Base-by-base conservation (phyloP, 148 eudicot genomes). In the Silene latifolia region DNA sequence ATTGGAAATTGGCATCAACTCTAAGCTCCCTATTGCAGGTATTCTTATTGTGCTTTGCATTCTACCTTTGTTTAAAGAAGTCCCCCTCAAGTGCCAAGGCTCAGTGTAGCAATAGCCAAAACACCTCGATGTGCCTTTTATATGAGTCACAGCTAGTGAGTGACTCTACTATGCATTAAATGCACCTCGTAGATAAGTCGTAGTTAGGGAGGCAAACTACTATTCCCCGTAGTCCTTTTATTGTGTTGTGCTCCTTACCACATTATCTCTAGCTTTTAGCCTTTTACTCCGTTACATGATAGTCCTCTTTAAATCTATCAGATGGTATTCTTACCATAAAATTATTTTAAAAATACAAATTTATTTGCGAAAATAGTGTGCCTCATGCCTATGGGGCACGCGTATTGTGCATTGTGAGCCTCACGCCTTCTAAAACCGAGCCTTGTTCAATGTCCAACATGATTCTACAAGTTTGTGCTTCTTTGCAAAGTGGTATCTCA, bases 21-120 rank as follows among this genome's bases (percentile, higher is more conserved):
- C 74, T 71, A 81, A 82, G 67, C 85, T 88, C 54, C 76, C 88
- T 47, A 79, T 73, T 29, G 59, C 79, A 65, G 98, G 98, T 94
- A 84, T 77, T 13, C 80, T 85, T 64, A 63, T 78, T 60, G 65
- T 8, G 56, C 63, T 72, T 68, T 23, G 13, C 39, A 58, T 35
- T 74, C 20, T 60, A n/a, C 56, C 56, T 51, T 51, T 13, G 56
- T 13, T 51, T 51, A 51, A 51, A 12, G 4, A 51, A 13, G 35
- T 4, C 35, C 35, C 53, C 53, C 18, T 39, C 44, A 39, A 39
- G 8, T 32, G 44, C 8, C 44, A 39, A 39, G 44, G 17, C 56
- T 15, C 56, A 51, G 56, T 51, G 56, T 51, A 51, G 56, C 56
- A 13, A 51, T 51, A 51, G 17, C 56, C 56, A 15, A 51, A 51